Conservation (phyloP, 768 basidiomycete genomes). For the Lactarius sanguifluus region DNA sequence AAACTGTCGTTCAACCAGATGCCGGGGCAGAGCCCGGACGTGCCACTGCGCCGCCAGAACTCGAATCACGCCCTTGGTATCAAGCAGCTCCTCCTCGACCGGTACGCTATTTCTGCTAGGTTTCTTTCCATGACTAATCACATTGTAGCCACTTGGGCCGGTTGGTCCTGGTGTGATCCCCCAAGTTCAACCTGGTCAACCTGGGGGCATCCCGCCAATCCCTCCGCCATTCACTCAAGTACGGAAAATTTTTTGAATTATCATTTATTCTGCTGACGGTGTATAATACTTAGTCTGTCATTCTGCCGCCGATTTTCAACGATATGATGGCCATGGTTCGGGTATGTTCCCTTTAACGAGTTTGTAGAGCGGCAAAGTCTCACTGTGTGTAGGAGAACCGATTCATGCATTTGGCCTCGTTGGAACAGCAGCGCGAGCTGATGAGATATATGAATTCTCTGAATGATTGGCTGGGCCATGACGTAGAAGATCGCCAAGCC, state of each 20-base stretch:
- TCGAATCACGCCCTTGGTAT: constrained; percentile 5
- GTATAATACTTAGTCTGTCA: constrained; percentile 48
- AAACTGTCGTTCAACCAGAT: not conserved
- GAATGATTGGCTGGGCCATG: constrained; percentile 77
- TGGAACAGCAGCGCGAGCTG: constrained; percentile 76
- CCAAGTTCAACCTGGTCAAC: not conserved
- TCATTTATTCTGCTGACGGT: not conserved
- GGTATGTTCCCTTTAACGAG: constrained; percentile 41
- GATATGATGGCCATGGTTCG: constrained; percentile 68
- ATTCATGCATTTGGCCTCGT: constrained; percentile 66
- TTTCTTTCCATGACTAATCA: not conserved
- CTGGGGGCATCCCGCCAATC: constrained; percentile 3
- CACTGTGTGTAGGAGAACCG: constrained; percentile 62
- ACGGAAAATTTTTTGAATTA: constrained; percentile 24
- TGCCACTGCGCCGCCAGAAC: constrained; percentile 7
- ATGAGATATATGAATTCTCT: constrained; percentile 76
- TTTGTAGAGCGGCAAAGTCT: constrained; percentile 15
- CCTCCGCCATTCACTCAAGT: constrained; percentile 27
- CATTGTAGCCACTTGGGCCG: constrained; percentile 7
- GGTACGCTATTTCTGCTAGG: not conserved
- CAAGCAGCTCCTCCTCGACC: constrained; percentile 1
- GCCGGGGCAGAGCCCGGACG: not conserved
- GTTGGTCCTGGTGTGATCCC: not conserved
- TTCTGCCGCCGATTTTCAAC: constrained; percentile 62
- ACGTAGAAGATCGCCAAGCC: constrained; percentile 74